Percentiles rank a stretch among this genome's conserved stretches.
phyloP scores from a whole-genome alignment of 75 land plant genomes.

The Sequoiadendron giganteum region DNA sequence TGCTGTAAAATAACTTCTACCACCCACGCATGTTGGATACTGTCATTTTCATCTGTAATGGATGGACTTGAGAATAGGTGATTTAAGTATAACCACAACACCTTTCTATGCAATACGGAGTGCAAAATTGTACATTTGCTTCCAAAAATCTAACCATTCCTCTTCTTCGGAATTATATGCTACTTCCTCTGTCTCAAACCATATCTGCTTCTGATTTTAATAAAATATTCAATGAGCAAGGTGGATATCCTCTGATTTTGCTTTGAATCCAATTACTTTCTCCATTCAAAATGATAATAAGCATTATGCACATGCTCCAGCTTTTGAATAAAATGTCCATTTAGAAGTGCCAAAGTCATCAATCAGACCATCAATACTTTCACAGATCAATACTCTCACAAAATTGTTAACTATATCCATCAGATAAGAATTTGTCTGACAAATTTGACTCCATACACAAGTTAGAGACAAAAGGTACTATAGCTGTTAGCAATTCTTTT shows the following conservation, averaged over 20 bases:
- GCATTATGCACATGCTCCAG: background rate
- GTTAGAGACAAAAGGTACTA: slow-evolving; percentile 30
- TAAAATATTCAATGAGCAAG: background rate
- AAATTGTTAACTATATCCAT: background rate
- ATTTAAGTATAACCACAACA: background rate
- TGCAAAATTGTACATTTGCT: background rate
- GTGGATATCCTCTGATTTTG: background rate
- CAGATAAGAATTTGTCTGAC: background rate
- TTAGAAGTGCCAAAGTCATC: background rate
- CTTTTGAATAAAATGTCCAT: background rate
- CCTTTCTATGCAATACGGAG: background rate
- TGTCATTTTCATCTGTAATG: background rate
- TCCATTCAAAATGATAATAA: background rate
- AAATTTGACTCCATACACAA: background rate
- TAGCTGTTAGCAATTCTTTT: slow-evolving; percentile 31
- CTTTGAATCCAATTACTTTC: background rate
- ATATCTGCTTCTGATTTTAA: slow-evolving; percentile 3
- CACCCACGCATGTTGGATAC: slow-evolving; percentile 1
- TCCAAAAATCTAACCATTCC: background rate
- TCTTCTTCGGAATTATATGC: background rate
- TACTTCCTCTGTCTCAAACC: background rate
- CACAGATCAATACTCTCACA: background rate
- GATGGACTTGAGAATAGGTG: background rate
- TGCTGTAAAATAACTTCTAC: background rate
- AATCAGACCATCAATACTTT: background rate